These are phyloP conservation scores for Penicillium palitans DNA, from an alignment of 2,329 filamentous ascomycete genomes.

Conservation along the genomic window DNA sequence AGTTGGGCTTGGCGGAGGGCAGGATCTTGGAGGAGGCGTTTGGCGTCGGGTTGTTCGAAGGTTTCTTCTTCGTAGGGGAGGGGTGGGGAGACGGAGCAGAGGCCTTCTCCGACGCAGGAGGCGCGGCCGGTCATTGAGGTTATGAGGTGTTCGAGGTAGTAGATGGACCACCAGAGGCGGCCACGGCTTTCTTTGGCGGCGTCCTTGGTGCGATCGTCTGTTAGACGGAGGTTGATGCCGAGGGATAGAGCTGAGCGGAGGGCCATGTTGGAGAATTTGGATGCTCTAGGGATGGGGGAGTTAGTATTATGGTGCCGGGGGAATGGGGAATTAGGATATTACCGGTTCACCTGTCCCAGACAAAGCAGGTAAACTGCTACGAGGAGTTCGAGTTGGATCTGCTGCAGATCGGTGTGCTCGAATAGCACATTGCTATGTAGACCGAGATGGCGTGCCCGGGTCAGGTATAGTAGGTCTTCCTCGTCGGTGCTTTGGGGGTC, in stretches of 20 bases:
- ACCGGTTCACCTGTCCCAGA: constrained; percentile 46
- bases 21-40: constrained; percentile 28
- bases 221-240: constrained; percentile 45
- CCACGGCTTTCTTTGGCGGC: constrained; percentile 43
- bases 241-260: constrained; percentile 43
- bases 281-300: constrained; percentile 33
- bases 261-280: constrained; percentile 43
- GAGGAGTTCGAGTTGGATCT: constrained; percentile 44
- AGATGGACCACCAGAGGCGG: constrained; percentile 48
- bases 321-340: neutral
- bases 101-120: constrained; percentile 39
- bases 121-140: constrained; percentile 45
- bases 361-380: constrained; percentile 44
- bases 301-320: neutral
- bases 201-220: constrained; percentile 36
- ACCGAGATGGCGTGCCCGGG: constrained; percentile 41
- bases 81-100: constrained; percentile 42
- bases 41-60: constrained; percentile 30
- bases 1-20: constrained; percentile 24
- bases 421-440: constrained; percentile 40
- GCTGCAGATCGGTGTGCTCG: constrained; percentile 45
- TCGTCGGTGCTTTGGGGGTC: constrained; percentile 26
- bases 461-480: constrained; percentile 44
- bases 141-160: constrained; percentile 43
- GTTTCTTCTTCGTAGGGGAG: constrained; percentile 40